A percentile compares a stretch with the other conserved stretches of the same genome.
Conservation (phyloP, 2,329 filamentous ascomycete species). For the Colletotrichum cordylinicola region DNA sequence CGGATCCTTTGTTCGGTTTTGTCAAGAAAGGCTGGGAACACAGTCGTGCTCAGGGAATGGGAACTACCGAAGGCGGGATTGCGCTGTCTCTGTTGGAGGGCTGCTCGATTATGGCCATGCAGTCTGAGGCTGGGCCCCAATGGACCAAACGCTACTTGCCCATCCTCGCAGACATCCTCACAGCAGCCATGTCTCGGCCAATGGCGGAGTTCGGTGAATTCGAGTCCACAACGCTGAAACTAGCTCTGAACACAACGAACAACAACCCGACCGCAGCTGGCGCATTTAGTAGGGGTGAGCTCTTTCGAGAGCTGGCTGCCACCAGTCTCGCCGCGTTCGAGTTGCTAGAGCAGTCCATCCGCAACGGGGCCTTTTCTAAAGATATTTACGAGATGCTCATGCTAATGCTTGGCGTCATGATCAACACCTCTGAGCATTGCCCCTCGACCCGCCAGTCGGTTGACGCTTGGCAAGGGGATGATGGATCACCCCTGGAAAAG, state of each 20-base stretch:
- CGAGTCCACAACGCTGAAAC: slow-evolving; percentile 62
- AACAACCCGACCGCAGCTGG: slow-evolving; percentile 74
- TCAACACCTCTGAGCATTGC: slow-evolving; percentile 86
- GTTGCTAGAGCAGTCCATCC: slow-evolving; percentile 51
- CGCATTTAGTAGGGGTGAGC: slow-evolving; percentile 67
- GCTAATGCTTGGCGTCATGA: slow-evolving; percentile 80
- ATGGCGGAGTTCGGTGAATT: slow-evolving; percentile 42
- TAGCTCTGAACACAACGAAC: slow-evolving; percentile 88
- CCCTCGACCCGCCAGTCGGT: slow-evolving; percentile 58
- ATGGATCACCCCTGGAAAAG: slow-evolving; percentile 55
- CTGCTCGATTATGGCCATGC: slow-evolving; percentile 54
- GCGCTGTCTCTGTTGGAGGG: slow-evolving; percentile 58
- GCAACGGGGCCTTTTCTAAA: slow-evolving; percentile 52
- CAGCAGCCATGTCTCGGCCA: slow-evolving; percentile 40
- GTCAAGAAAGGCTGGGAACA: slow-evolving; percentile 13
- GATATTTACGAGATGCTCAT: slow-evolving; percentile 73
- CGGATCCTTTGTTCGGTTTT: slow-evolving; percentile 25
- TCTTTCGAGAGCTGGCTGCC: slow-evolving; percentile 54
- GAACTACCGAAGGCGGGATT: slow-evolving; percentile 22
- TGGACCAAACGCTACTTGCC: slow-evolving; percentile 59
- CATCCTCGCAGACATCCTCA: slow-evolving; percentile 54
- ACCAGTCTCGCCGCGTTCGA: slow-evolving; percentile 59
- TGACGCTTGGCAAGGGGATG: slow-evolving; percentile 35
- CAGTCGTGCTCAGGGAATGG: slow-evolving; percentile 6
- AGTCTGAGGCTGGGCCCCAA: slow-evolving; percentile 34